Conservation (phyloP, 1,139 yeast genomes). For the Pichia sp. region DNA sequence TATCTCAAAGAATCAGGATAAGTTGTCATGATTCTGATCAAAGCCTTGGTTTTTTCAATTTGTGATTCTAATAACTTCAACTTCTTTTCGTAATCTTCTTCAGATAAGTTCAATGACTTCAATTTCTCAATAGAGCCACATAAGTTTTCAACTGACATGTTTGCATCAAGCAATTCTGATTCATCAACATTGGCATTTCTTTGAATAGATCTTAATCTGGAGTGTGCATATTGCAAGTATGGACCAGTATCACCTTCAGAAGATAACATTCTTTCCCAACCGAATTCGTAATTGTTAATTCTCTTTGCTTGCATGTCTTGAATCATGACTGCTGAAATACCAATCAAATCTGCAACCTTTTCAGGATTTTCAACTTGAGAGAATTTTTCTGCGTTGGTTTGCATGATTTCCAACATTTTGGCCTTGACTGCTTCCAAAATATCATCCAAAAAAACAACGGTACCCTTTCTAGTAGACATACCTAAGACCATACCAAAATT, state of each 20-base stretch:
- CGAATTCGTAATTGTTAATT: slow-evolving; percentile 90
- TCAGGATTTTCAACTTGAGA: slow-evolving; percentile 94
- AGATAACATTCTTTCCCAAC: slow-evolving; percentile 97
- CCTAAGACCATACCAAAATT: slow-evolving; percentile 98
- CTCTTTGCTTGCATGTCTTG: slow-evolving; percentile 99
- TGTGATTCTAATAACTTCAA: slow-evolving; percentile 20
- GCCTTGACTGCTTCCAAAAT: slow-evolving; percentile 92
- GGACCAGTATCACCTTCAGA: slow-evolving; percentile 99
- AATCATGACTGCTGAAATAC: slow-evolving; percentile 96
- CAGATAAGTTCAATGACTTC: slow-evolving; percentile 37
- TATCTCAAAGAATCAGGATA: slow-evolving; percentile 88
- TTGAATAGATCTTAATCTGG: slow-evolving; percentile 91
- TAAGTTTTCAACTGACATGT: slow-evolving; percentile 53
- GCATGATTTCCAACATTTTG: slow-evolving; percentile 96
- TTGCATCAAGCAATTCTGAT: slow-evolving; percentile 47
- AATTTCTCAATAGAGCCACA: slow-evolving; percentile 42
- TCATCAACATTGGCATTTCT: slow-evolving; percentile 56
- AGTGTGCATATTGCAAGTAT: slow-evolving; percentile 95
- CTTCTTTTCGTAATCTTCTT: slow-evolving; percentile 22
- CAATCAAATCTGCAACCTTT: slow-evolving; percentile 89
- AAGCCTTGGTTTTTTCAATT: slow-evolving; percentile 33
- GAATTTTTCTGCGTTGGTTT: slow-evolving; percentile 83
- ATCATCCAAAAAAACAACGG: slow-evolving; percentile 92
- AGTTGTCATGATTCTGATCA: slow-evolving; percentile 75
- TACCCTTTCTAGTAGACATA: slow-evolving; percentile 98